phyloP scores from a whole-genome alignment of 2,329 filamentous ascomycete species.

The Pseudogymnoascus sp. region DNA sequence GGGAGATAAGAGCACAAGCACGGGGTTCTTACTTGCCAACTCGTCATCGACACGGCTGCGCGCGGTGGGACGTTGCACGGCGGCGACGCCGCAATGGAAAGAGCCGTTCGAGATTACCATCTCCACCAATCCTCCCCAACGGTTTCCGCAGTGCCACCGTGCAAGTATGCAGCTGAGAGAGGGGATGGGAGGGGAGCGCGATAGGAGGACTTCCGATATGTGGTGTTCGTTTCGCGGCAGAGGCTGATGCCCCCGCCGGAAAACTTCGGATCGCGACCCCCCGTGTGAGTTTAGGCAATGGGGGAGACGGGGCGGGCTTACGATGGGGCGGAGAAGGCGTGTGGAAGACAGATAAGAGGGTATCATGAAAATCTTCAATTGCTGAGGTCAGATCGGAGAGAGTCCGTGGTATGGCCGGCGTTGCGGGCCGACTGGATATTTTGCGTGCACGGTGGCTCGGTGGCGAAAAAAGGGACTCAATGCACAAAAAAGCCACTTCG shows the following conservation, averaged over 20 bases:
- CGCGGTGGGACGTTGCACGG: background rate
- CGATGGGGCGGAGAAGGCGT: background rate
- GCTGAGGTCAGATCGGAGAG: background rate
- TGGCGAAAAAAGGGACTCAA: background rate
- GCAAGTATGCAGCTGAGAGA: background rate
- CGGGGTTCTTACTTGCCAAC: background rate
- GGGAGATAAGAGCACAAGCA: background rate
- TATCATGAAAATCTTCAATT: background rate
- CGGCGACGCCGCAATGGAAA: background rate
- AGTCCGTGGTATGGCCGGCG: background rate
- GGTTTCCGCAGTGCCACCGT: background rate
- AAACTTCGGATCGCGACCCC: background rate
- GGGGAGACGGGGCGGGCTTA: background rate
- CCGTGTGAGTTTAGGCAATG: background rate
- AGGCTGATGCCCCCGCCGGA: background rate
- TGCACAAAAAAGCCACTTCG: background rate
- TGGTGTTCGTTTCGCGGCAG: background rate
- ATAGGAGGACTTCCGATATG: background rate
- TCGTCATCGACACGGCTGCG: background rate
- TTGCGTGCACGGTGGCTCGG: background rate
- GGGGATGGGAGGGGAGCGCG: background rate
- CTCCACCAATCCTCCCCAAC: background rate
- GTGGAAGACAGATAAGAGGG: background rate
- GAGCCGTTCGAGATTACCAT: background rate
- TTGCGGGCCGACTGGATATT: background rate